A percentile compares a stretch with the other conserved stretches of the same genome.
phyloP scores from a whole-genome alignment of 345 rosid genomes.

The Salix suchowensis region DNA sequence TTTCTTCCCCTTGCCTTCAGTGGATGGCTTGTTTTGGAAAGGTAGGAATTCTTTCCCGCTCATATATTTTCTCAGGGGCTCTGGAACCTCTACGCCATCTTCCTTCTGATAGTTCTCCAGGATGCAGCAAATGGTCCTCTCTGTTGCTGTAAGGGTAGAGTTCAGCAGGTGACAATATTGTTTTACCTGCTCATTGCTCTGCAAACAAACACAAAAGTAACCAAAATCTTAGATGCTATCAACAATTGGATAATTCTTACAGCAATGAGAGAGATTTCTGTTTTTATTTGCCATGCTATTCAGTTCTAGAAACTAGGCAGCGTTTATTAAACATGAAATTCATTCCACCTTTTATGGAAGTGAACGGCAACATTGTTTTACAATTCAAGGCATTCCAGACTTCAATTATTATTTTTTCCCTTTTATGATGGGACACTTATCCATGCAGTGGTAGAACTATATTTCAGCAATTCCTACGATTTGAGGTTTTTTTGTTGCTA shows the following conservation, averaged over 20 bases:
- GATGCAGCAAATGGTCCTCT: slow-evolving; percentile 91
- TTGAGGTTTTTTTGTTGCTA: background rate
- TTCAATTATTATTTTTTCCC: background rate
- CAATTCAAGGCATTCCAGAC: background rate
- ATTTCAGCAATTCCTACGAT: background rate
- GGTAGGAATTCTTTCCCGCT: slow-evolving; percentile 71
- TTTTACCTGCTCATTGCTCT: slow-evolving; percentile 75
- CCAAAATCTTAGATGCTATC: background rate
- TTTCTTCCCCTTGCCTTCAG: slow-evolving; percentile 21
- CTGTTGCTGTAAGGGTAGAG: slow-evolving; percentile 90
- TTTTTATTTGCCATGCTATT: background rate
- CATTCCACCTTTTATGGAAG: background rate
- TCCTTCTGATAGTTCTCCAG: slow-evolving; percentile 87
- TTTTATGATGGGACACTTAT: too few species aligned
- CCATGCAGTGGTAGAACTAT: background rate
- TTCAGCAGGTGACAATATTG: slow-evolving; percentile 84
- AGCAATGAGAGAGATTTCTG: background rate
- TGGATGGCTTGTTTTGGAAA: slow-evolving; percentile 36
- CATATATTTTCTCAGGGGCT: slow-evolving; percentile 56
- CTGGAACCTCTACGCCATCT: slow-evolving; percentile 79
- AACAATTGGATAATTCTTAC: background rate
- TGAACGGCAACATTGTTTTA: background rate
- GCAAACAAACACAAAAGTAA: slow-evolving; percentile 10
- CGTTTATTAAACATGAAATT: background rate
- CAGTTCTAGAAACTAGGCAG: background rate